Evolutionary conservation across 192 early-diverging fungal genomes (phyloP).

Genomic region (Borealophlyctis nickersoniae): DNA sequence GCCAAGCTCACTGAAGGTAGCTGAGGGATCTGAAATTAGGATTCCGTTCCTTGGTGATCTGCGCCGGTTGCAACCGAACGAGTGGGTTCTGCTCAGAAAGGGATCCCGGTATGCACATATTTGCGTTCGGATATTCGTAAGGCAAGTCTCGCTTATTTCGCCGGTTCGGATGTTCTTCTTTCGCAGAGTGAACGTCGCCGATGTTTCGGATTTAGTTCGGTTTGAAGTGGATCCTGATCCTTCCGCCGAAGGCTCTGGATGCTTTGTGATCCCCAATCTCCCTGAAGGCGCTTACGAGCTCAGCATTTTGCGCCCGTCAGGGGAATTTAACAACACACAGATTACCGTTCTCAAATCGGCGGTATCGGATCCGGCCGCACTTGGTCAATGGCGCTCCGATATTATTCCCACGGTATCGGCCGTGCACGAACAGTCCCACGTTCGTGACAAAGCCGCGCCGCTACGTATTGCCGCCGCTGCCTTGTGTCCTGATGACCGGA

Average conservation of each 20-base stretch:
- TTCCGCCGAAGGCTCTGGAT: not conserved
- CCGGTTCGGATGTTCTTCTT: not conserved
- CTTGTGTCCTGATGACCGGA: not conserved
- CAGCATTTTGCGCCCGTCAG: not conserved
- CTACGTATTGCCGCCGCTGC: not conserved
- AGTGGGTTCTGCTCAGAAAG: not conserved
- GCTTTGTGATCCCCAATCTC: not conserved
- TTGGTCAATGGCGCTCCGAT: not conserved
- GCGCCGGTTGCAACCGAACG: not conserved
- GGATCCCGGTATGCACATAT: not conserved
- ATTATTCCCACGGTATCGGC: not conserved
- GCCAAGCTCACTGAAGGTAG: not conserved
- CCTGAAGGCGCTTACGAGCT: not conserved
- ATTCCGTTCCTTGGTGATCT: not conserved
- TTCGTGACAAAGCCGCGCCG: not conserved
- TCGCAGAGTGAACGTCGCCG: not conserved
- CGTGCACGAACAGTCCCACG: not conserved
- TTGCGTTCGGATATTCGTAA: no score
- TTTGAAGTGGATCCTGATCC: not conserved
- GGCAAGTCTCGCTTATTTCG: no score
- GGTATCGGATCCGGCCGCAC: not conserved
- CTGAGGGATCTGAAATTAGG: not conserved
- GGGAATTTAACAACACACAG: not conserved
- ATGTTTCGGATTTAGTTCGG: not conserved
- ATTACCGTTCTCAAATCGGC: not conserved